Evolutionary conservation across 208 protist genomes (phyloP).

Genomic region (Acanthamoeba polyphaga): DNA sequence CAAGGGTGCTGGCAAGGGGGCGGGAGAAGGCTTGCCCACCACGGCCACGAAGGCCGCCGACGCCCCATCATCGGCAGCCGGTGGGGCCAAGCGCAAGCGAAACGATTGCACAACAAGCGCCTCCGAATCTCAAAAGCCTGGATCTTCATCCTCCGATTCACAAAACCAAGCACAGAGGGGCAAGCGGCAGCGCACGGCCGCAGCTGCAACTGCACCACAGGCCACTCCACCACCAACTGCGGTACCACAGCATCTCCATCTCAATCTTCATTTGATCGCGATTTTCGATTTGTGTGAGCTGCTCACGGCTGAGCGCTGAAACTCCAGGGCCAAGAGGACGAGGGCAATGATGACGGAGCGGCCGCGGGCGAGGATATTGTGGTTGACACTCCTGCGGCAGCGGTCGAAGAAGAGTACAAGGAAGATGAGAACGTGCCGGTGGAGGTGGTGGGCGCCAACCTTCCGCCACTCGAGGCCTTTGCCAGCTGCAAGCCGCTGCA

Average conservation of each 20-base stretch:
- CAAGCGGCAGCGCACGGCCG: background rate
- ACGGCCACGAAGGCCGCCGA: background rate
- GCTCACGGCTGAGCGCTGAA: background rate
- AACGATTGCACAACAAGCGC: background rate
- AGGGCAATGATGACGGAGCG: background rate
- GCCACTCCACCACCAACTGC: background rate
- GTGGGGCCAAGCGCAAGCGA: background rate
- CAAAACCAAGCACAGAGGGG: background rate
- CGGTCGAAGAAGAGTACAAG: background rate
- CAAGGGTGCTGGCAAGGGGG: background rate
- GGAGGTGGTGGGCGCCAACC: slow-evolving; percentile 10
- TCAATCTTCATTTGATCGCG: background rate
- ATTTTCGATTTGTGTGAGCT: background rate
- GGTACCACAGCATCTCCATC: background rate
- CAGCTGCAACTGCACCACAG: background rate
- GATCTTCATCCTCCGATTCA: background rate
- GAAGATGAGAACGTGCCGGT: slow-evolving; percentile 8
- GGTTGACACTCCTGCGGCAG: background rate
- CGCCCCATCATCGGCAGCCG: background rate
- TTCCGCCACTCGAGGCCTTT: background rate
- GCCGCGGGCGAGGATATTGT: background rate
- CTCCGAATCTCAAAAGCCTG: background rate
- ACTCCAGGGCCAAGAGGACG: background rate
- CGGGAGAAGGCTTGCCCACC: background rate
- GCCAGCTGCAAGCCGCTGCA: background rate